Conservation (phyloP, 2,329 filamentous ascomycete species). For the Sporothrix schenckii region DNA sequence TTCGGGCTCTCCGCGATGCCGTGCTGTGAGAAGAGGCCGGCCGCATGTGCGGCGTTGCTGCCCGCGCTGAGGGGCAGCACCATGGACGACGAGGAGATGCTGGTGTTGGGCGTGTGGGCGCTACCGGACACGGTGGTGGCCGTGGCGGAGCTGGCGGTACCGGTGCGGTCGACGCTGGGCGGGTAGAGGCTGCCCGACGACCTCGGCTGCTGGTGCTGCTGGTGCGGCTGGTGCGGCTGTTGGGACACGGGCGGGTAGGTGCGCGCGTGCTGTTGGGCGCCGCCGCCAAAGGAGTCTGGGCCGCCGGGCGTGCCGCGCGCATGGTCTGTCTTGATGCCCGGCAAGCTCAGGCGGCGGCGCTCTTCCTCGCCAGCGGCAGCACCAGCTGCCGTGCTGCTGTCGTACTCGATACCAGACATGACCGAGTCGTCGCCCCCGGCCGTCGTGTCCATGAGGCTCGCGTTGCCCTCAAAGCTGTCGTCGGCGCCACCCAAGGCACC, state of each 20-base stretch:
- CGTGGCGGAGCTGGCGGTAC: constrained; percentile 15
- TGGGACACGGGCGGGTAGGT: constrained; percentile 33
- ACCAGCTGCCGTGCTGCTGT: constrained; percentile 41
- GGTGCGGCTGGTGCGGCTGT: constrained; percentile 57
- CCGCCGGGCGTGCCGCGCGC: constrained; percentile 52
- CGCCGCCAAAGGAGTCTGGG: not conserved
- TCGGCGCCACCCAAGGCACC: constrained; percentile 54
- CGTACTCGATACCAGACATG: constrained; percentile 62
- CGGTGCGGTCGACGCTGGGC: constrained; percentile 60
- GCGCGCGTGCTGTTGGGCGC: constrained; percentile 9
- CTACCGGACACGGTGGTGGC: constrained; percentile 2
- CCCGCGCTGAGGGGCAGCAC: constrained; percentile 28
- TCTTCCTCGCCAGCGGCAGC: constrained; percentile 52
- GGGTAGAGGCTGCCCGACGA: constrained; percentile 62
- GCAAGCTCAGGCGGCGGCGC: constrained; percentile 68
- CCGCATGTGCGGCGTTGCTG: constrained; percentile 37
- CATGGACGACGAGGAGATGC: constrained; percentile 39
- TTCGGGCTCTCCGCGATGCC: constrained; percentile 86
- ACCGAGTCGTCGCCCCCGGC: constrained; percentile 54
- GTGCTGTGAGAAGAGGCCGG: constrained; percentile 67
- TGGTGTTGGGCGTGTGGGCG: constrained; percentile 37
- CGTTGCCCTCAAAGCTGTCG: constrained; percentile 43
- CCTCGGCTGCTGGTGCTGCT: constrained; percentile 51
- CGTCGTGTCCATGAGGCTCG: constrained; percentile 30
- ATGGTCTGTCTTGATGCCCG: constrained; percentile 72